A percentile compares a stretch with the other conserved stretches of the same genome.
phyloP scores from a whole-genome alignment of 140 eudicot genomes.

The Ambrosia hybrid region DNA sequence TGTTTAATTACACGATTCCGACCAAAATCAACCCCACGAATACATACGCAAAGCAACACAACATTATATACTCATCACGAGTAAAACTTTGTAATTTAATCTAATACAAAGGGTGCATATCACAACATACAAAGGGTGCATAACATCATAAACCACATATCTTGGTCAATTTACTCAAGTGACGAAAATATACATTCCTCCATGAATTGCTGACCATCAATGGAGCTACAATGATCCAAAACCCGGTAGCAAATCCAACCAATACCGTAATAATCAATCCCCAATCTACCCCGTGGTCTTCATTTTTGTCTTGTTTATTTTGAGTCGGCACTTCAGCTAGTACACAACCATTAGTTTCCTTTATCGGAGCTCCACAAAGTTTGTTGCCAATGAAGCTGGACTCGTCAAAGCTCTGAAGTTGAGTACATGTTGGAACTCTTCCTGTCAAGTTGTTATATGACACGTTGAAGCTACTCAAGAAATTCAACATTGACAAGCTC shows the following conservation, averaged over 20 bases:
- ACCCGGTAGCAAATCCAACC: constrained; percentile 20
- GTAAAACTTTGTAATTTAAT: background rate
- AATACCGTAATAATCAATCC: constrained; percentile 22
- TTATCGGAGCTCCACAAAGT: constrained; percentile 39
- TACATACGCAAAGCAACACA: background rate
- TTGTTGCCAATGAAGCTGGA: constrained; percentile 36
- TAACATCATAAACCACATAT: constrained; percentile 15
- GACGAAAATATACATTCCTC: constrained; percentile 23
- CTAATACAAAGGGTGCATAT: background rate
- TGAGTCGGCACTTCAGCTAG: background rate
- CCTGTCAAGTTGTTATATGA: constrained; percentile 30
- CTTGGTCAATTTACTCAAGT: background rate
- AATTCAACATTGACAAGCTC: constrained; percentile 15
- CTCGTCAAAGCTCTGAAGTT: constrained; percentile 27
- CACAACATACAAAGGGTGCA: background rate
- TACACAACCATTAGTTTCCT: background rate
- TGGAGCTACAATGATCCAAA: constrained; percentile 28
- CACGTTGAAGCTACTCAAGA: constrained; percentile 25
- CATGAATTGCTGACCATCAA: constrained; percentile 7
- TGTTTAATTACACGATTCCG: too few relatives aligned
- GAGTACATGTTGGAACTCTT: constrained; percentile 37
- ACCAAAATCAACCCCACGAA: background rate
- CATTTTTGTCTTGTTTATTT: background rate
- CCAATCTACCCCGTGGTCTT: constrained; percentile 18
- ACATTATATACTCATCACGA: background rate